Evolutionary conservation across 139 green algal genomes (phyloP).

Genomic region (Pedinophyceae sp.): DNA sequence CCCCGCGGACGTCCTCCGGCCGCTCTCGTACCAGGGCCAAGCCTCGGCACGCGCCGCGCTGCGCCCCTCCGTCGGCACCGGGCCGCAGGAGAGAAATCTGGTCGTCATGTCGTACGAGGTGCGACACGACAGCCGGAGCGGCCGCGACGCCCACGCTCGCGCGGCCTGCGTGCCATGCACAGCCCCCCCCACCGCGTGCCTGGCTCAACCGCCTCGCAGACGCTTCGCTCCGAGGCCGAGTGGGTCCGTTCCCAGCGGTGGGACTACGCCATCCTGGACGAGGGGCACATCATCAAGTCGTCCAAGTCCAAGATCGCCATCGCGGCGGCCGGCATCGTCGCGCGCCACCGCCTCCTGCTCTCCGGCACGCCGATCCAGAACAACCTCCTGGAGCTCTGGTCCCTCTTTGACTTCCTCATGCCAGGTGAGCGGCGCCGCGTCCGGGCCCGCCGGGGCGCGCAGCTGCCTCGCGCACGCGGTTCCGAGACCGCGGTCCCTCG

Average conservation of each 20-base stretch:
- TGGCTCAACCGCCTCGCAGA: too few relatives aligned
- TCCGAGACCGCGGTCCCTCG: too few relatives aligned
- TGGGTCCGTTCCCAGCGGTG: slow-evolving; percentile 41
- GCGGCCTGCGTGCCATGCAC: too few relatives aligned
- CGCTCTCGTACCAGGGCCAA: slow-evolving; percentile 52
- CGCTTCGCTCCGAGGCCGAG: slow-evolving; percentile 58
- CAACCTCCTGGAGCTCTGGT: slow-evolving; percentile 81
- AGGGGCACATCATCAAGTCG: slow-evolving; percentile 91
- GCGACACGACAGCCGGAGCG: too few relatives aligned
- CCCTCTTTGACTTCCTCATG: slow-evolving; percentile 98
- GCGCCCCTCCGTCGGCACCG: slow-evolving; percentile 2
- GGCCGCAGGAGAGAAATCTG: too few relatives aligned
- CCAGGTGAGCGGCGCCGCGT: too few relatives aligned
- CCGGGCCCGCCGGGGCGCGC: too few relatives aligned
- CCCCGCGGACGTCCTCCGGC: slow-evolving; percentile 22
- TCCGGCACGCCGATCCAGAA: slow-evolving; percentile 58
- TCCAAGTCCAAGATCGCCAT: slow-evolving; percentile 48
- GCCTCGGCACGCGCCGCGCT: slow-evolving; percentile 8
- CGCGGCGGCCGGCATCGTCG: slow-evolving; percentile 37
- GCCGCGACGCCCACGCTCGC: too few relatives aligned
- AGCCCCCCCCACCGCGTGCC: too few relatives aligned
- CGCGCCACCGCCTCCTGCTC: slow-evolving; percentile 76
- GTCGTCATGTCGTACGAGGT: slow-evolving; percentile 73
- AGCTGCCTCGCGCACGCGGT: too few relatives aligned
- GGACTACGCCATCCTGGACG: slow-evolving; percentile 86